Conservation (phyloP, 116 monocot species). For the Trichopus zeylanicus region DNA sequence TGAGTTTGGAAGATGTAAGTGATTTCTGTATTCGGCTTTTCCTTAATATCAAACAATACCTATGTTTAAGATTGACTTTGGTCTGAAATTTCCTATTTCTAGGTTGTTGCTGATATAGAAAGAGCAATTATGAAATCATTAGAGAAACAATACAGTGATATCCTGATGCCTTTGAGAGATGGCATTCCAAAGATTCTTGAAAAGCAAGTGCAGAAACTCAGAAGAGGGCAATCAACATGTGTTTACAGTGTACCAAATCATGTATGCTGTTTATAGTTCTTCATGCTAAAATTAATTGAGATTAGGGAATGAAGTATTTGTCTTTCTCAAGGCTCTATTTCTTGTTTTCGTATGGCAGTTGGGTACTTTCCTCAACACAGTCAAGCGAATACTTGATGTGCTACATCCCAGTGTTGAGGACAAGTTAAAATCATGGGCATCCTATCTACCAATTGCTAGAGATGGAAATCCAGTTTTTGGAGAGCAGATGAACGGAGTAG, state of each 20-base stretch:
- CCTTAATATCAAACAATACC: background rate
- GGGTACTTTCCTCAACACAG: slow-evolving; percentile 75
- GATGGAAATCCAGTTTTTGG: slow-evolving; percentile 49
- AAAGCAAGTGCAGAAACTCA: slow-evolving; percentile 87
- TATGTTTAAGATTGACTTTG: slow-evolving; percentile 7
- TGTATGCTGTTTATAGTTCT: slow-evolving; percentile 27
- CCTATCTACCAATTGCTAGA: slow-evolving; percentile 30
- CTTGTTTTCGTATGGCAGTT: slow-evolving; percentile 32
- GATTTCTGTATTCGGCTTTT: background rate
- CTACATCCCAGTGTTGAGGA: slow-evolving; percentile 61
- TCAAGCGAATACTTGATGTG: slow-evolving; percentile 82
- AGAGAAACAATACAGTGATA: slow-evolving; percentile 78
- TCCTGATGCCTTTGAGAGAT: slow-evolving; percentile 67
- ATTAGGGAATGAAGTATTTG: background rate
- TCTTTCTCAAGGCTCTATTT: background rate
- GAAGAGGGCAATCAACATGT: slow-evolving; percentile 48
- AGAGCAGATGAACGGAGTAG: slow-evolving; percentile 73
- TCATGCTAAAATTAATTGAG: no score
- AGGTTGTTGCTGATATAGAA: slow-evolving; percentile 79
- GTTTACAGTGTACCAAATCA: slow-evolving; percentile 62
- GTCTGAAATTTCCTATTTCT: background rate
- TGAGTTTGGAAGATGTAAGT: slow-evolving; percentile 73
- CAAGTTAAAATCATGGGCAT: slow-evolving; percentile 54
- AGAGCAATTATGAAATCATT: slow-evolving; percentile 55
- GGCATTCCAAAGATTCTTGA: slow-evolving; percentile 81